phyloP scores from a whole-genome alignment of 257 asterid genomes.

The Haberlea rhodopensis region DNA sequence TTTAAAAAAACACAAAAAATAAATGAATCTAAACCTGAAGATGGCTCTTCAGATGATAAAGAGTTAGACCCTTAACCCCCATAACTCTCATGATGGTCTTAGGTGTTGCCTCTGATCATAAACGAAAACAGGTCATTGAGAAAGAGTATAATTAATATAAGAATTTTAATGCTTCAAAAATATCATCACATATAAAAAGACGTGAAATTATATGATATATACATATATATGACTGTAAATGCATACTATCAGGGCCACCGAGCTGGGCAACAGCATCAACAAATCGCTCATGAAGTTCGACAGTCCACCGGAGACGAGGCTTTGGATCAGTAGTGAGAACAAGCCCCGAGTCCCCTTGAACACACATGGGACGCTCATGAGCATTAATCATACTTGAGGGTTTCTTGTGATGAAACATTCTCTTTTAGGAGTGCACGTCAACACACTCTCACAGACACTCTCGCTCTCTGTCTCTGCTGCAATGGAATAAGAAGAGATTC shows the following conservation, averaged over 20 bases:
- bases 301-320: constrained; percentile 68
- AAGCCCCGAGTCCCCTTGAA: constrained; percentile 43
- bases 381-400: constrained; percentile 16
- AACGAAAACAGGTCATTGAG: neutral
- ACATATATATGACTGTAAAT: neutral
- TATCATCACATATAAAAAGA: no score
- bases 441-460: neutral
- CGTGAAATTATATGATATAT: neutral
- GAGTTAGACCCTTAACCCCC: constrained; percentile 36
- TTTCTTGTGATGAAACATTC: constrained; percentile 19
- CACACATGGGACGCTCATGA: constrained; percentile 16
- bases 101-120: constrained; percentile 37
- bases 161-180: neutral
- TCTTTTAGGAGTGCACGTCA: neutral
- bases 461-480: neutral
- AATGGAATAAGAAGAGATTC: constrained; percentile 16
- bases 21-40: constrained; percentile 31
- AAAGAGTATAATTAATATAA: neutral
- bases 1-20: neutral
- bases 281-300: constrained; percentile 57
- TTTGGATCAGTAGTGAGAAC: constrained; percentile 50
- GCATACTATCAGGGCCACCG: constrained; percentile 63
- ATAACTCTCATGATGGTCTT: constrained; percentile 35
- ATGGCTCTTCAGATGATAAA: constrained; percentile 44
- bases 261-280: constrained; percentile 56